Evolutionary conservation across 148 eudicot species (phyloP).

Genomic region (Amaranthus cruentus): DNA sequence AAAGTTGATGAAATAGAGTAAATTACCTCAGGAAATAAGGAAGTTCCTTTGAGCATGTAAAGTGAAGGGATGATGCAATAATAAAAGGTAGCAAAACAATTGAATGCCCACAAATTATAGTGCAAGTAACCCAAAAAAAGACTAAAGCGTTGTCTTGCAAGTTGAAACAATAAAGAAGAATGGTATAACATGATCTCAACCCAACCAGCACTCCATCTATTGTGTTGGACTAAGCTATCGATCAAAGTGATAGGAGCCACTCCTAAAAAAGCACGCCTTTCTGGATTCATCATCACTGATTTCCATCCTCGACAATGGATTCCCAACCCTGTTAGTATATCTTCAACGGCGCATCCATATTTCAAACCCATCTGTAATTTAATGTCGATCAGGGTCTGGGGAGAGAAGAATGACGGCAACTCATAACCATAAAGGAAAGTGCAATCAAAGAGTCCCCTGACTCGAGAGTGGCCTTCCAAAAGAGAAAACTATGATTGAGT

Average conservation of each 20-base stretch:
- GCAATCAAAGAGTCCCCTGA: too few species aligned
- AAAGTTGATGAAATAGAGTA: background rate
- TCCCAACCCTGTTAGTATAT: slow-evolving; percentile 68
- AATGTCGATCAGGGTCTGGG: background rate
- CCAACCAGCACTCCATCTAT: slow-evolving; percentile 91
- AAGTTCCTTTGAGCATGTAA: slow-evolving; percentile 43
- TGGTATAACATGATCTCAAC: slow-evolving; percentile 54
- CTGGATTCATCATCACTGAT: slow-evolving; percentile 53
- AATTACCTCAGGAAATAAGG: slow-evolving; percentile 78
- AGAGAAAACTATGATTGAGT: too few species aligned
- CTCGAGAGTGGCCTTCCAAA: too few species aligned
- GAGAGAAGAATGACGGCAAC: too few species aligned
- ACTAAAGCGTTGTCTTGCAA: slow-evolving; percentile 28
- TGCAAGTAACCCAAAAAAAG: slow-evolving; percentile 44
- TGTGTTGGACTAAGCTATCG: slow-evolving; percentile 62
- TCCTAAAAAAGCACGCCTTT: slow-evolving; percentile 54
- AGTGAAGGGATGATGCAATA: slow-evolving; percentile 68
- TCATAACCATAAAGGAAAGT: too few species aligned
- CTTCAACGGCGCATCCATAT: slow-evolving; percentile 81
- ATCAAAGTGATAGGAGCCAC: slow-evolving; percentile 47
- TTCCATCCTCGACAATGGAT: slow-evolving; percentile 82
- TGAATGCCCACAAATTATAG: slow-evolving; percentile 59
- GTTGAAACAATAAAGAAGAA: slow-evolving; percentile 57
- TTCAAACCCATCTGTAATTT: slow-evolving; percentile 63
- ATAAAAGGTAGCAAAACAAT: slow-evolving; percentile 42